A percentile compares a stretch with the other conserved stretches of the same genome.
phyloP scores from a whole-genome alignment of 2,329 filamentous ascomycete species.

The Elsinoe australis region DNA sequence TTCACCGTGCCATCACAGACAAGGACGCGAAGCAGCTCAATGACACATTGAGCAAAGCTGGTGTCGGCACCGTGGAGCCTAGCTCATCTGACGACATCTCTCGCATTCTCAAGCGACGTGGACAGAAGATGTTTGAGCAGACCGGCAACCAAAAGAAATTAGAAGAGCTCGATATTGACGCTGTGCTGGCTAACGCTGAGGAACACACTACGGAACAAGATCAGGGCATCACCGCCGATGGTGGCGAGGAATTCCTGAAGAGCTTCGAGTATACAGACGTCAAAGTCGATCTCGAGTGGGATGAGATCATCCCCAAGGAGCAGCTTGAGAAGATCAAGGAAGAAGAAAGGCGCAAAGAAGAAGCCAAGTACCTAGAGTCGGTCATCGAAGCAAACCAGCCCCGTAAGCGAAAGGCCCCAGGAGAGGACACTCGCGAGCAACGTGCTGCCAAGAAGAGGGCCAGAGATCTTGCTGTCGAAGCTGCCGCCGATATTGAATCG shows the following conservation, averaged over 20 bases:
- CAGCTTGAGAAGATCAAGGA: slow-evolving; percentile 82
- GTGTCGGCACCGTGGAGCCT: slow-evolving; percentile 58
- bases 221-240: slow-evolving; percentile 88
- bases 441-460: slow-evolving; percentile 63
- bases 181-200: slow-evolving; percentile 92
- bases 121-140: slow-evolving; percentile 99
- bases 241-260: slow-evolving; percentile 90
- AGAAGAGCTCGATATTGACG: slow-evolving; percentile 95
- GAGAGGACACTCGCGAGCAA: slow-evolving; percentile 58
- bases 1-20: slow-evolving; percentile 92
- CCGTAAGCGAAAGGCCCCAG: slow-evolving; percentile 58
- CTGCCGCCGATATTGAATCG: slow-evolving; percentile 52
- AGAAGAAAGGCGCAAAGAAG: slow-evolving; percentile 75
- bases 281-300: slow-evolving; percentile 94
- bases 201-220: slow-evolving; percentile 94
- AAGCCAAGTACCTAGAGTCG: slow-evolving; percentile 74
- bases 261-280: slow-evolving; percentile 92
- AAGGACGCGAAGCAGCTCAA: slow-evolving; percentile 80
- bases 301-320: slow-evolving; percentile 94
- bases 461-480: slow-evolving; percentile 55
- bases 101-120: slow-evolving; percentile 89
- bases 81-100: slow-evolving; percentile 92
- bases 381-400: slow-evolving; percentile 80
- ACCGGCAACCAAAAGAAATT: slow-evolving; percentile 93
- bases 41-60: slow-evolving; percentile 64